Percentiles rank a stretch among this genome's conserved stretches.
Conservation (phyloP, 2,329 filamentous ascomycete species). For the Exophiala dermatitidis region DNA sequence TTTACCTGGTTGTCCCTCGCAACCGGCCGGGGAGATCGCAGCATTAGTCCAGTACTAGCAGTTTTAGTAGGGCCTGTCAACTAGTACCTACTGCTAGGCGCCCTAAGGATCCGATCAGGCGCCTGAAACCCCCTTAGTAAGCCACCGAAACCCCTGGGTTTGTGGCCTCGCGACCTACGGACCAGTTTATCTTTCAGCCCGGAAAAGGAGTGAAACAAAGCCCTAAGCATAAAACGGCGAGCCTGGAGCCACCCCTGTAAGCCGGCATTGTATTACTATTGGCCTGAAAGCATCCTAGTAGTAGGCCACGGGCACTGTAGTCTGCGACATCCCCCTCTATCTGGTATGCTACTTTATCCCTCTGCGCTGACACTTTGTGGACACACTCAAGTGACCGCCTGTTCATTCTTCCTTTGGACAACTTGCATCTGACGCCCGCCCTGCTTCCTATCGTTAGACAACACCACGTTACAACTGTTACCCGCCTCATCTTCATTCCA, state of each 20-base stretch:
- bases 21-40: slow-evolving; percentile 1
- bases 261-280: slow-evolving; percentile 10
- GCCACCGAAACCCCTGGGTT: not conserved
- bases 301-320: not conserved
- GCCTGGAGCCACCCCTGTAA: slow-evolving; percentile 12
- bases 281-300: not conserved
- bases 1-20: slow-evolving; percentile 20
- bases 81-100: too few species aligned
- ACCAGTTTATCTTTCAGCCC: not conserved
- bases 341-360: not conserved
- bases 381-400: slow-evolving; percentile 17
- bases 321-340: slow-evolving; percentile 4
- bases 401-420: slow-evolving; percentile 9
- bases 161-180: not conserved
- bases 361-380: slow-evolving; percentile 10
- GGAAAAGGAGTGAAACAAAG: slow-evolving; percentile 2
- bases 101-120: not conserved
- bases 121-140: not conserved
- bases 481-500: not conserved
- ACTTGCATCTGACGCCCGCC: slow-evolving; percentile 4
- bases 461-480: not conserved
- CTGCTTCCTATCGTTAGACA: not conserved
- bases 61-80: too few species aligned
- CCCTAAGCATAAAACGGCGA: slow-evolving; percentile 10
- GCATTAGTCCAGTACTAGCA: too few species aligned